These are phyloP conservation scores for Bremia lactucae DNA, from an alignment of 352 stramenopile species.

Conservation along the genomic window DNA sequence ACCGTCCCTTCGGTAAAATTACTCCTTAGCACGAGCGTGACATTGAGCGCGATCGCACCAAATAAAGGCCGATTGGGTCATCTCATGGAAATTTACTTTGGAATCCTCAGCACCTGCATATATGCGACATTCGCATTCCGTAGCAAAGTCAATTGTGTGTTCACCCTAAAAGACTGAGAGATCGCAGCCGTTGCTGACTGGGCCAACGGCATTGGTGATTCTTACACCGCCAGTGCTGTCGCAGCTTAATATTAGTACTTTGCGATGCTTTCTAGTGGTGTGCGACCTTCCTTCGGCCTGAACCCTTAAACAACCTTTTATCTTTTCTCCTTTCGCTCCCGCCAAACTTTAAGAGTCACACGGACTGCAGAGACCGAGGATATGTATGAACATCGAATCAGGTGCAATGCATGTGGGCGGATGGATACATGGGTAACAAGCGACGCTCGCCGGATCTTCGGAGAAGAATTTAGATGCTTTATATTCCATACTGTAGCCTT, in stretches of 20 bases:
- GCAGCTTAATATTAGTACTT: slow-evolving; percentile 5
- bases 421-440: no score
- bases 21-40: no score
- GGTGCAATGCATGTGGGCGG: slow-evolving; percentile 6
- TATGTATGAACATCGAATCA: slow-evolving; percentile 20
- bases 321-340: slow-evolving; percentile 14
- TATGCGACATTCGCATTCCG: slow-evolving; percentile 10
- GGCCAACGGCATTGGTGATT: slow-evolving; percentile 10
- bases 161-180: slow-evolving; percentile 21
- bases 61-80: no score
- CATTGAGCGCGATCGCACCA: not conserved
- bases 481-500: not conserved
- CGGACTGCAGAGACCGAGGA: slow-evolving; percentile 8
- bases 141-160: slow-evolving; percentile 1
- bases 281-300: slow-evolving; percentile 11
- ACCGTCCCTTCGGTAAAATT: no score
- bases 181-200: slow-evolving; percentile 14
- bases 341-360: no score
- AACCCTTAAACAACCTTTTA: slow-evolving; percentile 12
- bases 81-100: no score
- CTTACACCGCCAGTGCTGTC: not conserved
- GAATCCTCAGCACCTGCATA: slow-evolving; percentile 1
- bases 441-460: slow-evolving; percentile 6
- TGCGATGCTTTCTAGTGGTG: not conserved
- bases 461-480: not conserved